These are phyloP conservation scores for Erodium maritimum DNA, from an alignment of 345 rosid species.

Conservation along the genomic window DNA sequence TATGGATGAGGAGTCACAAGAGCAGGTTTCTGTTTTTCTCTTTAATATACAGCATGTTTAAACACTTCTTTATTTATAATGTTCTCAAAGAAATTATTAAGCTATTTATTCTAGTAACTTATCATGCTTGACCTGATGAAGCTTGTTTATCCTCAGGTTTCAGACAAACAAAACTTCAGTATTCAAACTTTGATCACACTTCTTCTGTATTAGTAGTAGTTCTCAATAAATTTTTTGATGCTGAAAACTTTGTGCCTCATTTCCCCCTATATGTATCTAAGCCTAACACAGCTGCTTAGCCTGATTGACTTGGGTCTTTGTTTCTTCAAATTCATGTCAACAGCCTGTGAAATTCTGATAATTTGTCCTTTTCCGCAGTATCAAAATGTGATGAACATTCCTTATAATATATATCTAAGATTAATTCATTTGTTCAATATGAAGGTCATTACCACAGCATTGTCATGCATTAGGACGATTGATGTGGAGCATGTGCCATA, in stretches of 20 bases:
- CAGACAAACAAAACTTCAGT: not conserved
- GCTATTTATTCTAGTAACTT: not conserved
- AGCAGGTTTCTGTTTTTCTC: constrained; percentile 36
- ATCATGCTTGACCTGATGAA: not conserved
- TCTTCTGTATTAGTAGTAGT: not conserved
- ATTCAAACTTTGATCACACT: not conserved
- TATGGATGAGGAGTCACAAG: constrained; percentile 56
- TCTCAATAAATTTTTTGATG: too few species aligned
- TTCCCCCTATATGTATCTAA: too few species aligned
- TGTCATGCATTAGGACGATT: constrained; percentile 60
- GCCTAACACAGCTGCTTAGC: not conserved
- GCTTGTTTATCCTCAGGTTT: not conserved
- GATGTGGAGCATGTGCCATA: constrained; percentile 67
- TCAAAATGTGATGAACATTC: not conserved
- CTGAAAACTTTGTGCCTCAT: too few species aligned
- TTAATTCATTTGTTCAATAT: constrained; percentile 5
- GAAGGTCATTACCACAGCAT: constrained; percentile 59
- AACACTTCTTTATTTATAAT: too few species aligned
- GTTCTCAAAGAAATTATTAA: not conserved
- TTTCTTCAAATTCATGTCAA: not conserved
- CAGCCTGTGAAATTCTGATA: not conserved
- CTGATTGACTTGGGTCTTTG: not conserved
- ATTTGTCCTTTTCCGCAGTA: not conserved
- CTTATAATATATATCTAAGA: not conserved
- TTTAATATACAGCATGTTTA: not conserved